These are phyloP conservation scores for Lobosporangium transversale DNA, from an alignment of 192 early-diverging fungal species.

Conservation along the genomic window DNA sequence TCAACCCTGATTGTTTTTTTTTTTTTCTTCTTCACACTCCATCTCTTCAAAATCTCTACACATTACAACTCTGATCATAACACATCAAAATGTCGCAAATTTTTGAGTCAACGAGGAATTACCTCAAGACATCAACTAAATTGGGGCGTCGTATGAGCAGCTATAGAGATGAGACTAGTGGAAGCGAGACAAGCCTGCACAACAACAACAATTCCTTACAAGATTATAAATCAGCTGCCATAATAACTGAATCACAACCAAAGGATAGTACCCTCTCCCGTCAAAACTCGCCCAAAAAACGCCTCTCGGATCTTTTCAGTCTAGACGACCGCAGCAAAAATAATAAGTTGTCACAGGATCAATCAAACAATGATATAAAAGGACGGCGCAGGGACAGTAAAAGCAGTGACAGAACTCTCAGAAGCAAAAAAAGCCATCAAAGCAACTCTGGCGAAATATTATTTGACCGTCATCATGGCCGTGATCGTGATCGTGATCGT, in stretches of 20 bases:
- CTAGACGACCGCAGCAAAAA: background rate
- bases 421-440: slow-evolving; percentile 5
- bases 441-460: too few species aligned
- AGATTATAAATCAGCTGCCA: too few species aligned
- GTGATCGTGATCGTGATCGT: background rate
- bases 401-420: slow-evolving; percentile 11
- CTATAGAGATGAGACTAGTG: slow-evolving; percentile 22
- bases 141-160: slow-evolving; percentile 38
- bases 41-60: background rate
- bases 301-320: slow-evolving; percentile 30
- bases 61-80: background rate
- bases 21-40: background rate
- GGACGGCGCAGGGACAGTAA: slow-evolving; percentile 16
- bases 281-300: slow-evolving; percentile 6
- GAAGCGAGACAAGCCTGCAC: slow-evolving; percentile 23
- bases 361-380: background rate
- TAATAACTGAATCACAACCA: too few species aligned
- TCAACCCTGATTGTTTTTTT: too few species aligned
- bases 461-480: too few species aligned
- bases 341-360: slow-evolving; percentile 1
- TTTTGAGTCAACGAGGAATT: slow-evolving; percentile 37
- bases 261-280: background rate
- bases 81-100: slow-evolving; percentile 24
- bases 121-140: slow-evolving; percentile 36
- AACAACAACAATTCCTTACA: too few species aligned